Evolutionary conservation across 805 yeast genomes (phyloP).

Genomic region (Candida vaughaniae): DNA sequence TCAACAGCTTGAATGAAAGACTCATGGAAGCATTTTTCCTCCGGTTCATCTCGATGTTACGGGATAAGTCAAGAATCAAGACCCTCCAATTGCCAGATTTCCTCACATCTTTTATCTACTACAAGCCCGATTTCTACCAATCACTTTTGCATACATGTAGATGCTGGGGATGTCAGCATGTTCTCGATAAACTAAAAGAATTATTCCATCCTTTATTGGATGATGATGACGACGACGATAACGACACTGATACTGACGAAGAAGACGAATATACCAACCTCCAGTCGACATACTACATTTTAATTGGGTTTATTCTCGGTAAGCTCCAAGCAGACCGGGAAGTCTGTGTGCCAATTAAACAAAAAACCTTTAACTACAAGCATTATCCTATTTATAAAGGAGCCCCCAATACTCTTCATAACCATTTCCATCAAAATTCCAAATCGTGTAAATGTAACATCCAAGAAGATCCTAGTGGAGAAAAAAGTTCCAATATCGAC

Average conservation of each 20-base stretch:
- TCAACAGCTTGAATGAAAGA: constrained; percentile 32
- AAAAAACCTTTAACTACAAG: constrained; percentile 19
- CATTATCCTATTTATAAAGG: constrained; percentile 36
- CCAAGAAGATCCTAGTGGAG: constrained; percentile 24
- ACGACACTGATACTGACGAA: constrained; percentile 10
- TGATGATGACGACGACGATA: constrained; percentile 10
- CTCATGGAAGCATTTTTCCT: constrained; percentile 37
- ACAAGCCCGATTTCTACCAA: constrained; percentile 34
- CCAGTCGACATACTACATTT: constrained; percentile 28
- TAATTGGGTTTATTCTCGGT: constrained; percentile 33
- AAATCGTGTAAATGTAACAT: constrained; percentile 22
- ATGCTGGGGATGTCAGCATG: constrained; percentile 35
- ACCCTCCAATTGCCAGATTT: constrained; percentile 34
- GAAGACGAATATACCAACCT: constrained; percentile 19
- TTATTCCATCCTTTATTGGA: constrained; percentile 23
- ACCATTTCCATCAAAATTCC: constrained; percentile 22
- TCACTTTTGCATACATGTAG: constrained; percentile 35
- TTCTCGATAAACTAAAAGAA: constrained; percentile 21
- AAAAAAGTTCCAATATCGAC: constrained; percentile 23
- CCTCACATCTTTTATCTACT: constrained; percentile 35
- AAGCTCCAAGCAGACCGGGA: constrained; percentile 37
- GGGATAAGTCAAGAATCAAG: constrained; percentile 14
- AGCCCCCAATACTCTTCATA: constrained; percentile 33
- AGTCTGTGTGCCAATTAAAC: constrained; percentile 34
- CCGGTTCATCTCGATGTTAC: constrained; percentile 18